phyloP scores from a whole-genome alignment of 805 yeast species.

The Candida glaebosa region DNA sequence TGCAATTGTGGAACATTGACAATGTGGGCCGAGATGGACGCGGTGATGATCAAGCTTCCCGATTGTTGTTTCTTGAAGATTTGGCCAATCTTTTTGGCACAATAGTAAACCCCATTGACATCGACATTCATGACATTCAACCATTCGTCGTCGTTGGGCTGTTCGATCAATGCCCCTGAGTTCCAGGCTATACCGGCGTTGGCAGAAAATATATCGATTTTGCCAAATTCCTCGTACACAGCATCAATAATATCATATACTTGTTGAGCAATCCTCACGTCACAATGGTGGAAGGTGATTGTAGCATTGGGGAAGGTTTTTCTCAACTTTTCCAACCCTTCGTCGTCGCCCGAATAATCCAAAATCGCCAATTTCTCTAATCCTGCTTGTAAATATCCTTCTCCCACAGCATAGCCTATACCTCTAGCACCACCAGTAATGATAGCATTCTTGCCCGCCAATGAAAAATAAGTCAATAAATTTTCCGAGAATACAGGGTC shows the following conservation, averaged over 20 bases:
- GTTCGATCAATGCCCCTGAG: slow-evolving; percentile 38
- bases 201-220: slow-evolving; percentile 43
- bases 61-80: slow-evolving; percentile 68
- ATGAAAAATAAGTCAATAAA: slow-evolving; percentile 27
- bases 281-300: slow-evolving; percentile 32
- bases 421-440: slow-evolving; percentile 40
- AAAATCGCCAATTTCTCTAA: slow-evolving; percentile 34
- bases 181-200: slow-evolving; percentile 50
- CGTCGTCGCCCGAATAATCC: slow-evolving; percentile 33
- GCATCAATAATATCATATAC: slow-evolving; percentile 30
- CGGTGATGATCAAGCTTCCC: slow-evolving; percentile 81
- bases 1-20: slow-evolving; percentile 86
- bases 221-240: slow-evolving; percentile 30
- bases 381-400: slow-evolving; percentile 38
- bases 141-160: slow-evolving; percentile 59
- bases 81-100: slow-evolving; percentile 71
- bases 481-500: slow-evolving; percentile 26
- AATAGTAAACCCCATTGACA: slow-evolving; percentile 74
- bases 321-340: slow-evolving; percentile 22
- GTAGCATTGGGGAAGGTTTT: slow-evolving; percentile 28
- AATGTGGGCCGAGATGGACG: slow-evolving; percentile 87
- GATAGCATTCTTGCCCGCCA: slow-evolving; percentile 30
- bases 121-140: slow-evolving; percentile 69
- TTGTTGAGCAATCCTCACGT: slow-evolving; percentile 36
- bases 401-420: slow-evolving; percentile 33